phyloP scores from a whole-genome alignment of 768 basidiomycete genomes.

The Lactifluus rugatus region DNA sequence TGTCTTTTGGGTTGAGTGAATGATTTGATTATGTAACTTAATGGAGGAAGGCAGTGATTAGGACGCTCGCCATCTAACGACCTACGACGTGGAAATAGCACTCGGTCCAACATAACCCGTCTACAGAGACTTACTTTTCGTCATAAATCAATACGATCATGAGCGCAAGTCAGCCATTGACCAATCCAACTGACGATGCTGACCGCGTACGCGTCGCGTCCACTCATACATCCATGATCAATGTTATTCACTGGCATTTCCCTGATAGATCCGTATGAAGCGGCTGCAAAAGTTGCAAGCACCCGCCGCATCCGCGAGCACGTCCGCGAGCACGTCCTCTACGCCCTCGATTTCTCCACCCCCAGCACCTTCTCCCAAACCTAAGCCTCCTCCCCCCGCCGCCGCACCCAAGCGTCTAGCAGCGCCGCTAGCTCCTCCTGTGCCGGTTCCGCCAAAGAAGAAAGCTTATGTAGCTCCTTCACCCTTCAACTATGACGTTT shows the following conservation, averaged over 20 bases:
- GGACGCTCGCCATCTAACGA: background rate
- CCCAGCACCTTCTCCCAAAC: slow-evolving; percentile 28
- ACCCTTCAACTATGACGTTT: slow-evolving; percentile 47
- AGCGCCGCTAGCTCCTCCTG: slow-evolving; percentile 22
- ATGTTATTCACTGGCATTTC: background rate
- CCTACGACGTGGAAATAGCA: background rate
- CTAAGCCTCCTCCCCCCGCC: slow-evolving; percentile 22
- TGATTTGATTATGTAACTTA: slow-evolving; percentile 6
- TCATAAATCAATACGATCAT: slow-evolving; percentile 13
- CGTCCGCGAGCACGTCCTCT: slow-evolving; percentile 23
- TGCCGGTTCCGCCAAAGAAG: slow-evolving; percentile 38
- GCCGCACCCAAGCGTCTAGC: slow-evolving; percentile 23
- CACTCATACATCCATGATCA: background rate
- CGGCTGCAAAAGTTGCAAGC: slow-evolving; percentile 77
- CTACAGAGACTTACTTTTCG: background rate
- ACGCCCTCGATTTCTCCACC: slow-evolving; percentile 30
- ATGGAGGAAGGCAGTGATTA: no score
- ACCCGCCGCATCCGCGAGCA: slow-evolving; percentile 26
- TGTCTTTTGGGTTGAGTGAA: no score
- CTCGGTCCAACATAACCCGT: background rate
- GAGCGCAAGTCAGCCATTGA: slow-evolving; percentile 19
- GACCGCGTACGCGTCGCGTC: slow-evolving; percentile 47
- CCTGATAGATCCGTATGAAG: slow-evolving; percentile 75
- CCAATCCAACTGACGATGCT: slow-evolving; percentile 61
- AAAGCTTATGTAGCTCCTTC: slow-evolving; percentile 29